phyloP scores from a whole-genome alignment of 164 flowering plant genomes.

The Magnolia sinica region DNA sequence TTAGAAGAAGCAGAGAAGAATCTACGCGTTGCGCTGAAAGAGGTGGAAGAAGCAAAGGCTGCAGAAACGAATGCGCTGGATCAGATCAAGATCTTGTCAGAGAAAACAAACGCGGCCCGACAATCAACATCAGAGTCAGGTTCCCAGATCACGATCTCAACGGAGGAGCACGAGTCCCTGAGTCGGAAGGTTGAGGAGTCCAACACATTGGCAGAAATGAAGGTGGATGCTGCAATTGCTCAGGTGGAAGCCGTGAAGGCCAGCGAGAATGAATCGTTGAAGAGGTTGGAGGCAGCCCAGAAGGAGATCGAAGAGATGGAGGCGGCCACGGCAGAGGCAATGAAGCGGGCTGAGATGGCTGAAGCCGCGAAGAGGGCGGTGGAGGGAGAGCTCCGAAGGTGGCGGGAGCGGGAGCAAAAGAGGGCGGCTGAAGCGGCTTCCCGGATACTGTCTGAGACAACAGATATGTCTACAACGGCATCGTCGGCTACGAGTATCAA shows the following conservation, averaged over 20 bases:
- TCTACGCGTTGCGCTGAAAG: conserved; percentile 49
- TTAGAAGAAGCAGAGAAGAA: conserved; percentile 63
- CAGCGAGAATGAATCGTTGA: conserved; percentile 71
- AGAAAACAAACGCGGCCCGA: conserved; percentile 60
- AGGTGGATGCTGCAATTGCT: conserved; percentile 87
- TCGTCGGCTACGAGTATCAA: conserved; percentile 33
- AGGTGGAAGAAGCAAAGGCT: conserved; percentile 77
- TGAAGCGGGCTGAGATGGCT: conserved; percentile 81
- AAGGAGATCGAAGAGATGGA: conserved; percentile 80
- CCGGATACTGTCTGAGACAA: conserved; percentile 50
- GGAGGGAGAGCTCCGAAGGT: conserved; percentile 63
- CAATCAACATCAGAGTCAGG: conserved; percentile 71
- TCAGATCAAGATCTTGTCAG: conserved; percentile 62
- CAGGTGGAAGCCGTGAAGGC: conserved; percentile 91
- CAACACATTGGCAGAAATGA: conserved; percentile 70
- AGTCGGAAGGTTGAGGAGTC: conserved; percentile 77
- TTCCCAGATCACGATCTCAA: conserved; percentile 66
- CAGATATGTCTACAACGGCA: conserved; percentile 32
- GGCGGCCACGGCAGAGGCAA: conserved; percentile 61
- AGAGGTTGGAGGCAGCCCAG: conserved; percentile 56
- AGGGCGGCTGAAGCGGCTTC: conserved; percentile 80
- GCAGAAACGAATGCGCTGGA: conserved; percentile 67
- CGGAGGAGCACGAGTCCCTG: conserved; percentile 70
- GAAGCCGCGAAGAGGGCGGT: conserved; percentile 85
- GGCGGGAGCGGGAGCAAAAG: conserved; percentile 85